Base-by-base conservation (phyloP, 202 grass and related monocot genomes). In the Alloteropsis angusta region DNA sequence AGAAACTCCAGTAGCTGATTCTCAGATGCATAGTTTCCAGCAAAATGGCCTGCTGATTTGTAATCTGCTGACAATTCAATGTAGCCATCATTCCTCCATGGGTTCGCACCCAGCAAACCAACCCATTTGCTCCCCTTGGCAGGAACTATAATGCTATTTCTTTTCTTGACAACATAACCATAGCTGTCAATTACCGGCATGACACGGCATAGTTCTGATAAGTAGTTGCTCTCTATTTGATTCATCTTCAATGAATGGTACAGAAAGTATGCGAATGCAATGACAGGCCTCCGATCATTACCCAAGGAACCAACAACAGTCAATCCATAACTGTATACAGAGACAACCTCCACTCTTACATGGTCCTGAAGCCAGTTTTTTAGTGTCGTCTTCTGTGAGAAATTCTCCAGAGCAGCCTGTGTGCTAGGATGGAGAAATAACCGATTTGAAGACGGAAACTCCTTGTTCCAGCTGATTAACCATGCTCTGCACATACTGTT, bases 51-150 rank as follows among this genome's bases (percentile, higher is more conserved):
- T 6, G 44, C 45, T 45, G 61, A 78, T 64, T 65, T 74, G 42
- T 96, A 96, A 11, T 92, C 76, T 42, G 74, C 76, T 7, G 78
- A 75, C 59, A 96, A 56, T 79, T 88, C 93, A 30, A 90, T 23
- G 22, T 90, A 92, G 2, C 68, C 68, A 7, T 79, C 75, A 1
- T 2, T 46, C 66, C 69, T 89, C 89, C 87, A 96, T 32, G 93
- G 93, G 77, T 96, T 96, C 7, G 55, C 67, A 52, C 85, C 75
- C 82, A 96, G 60, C 83, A 96, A 75, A 48, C 62, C 30, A 5
- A 79, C 80, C 93, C 93, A 96, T 66, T 92, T 90, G 72, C 93
- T 92, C 6, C 85, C 89, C 50, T 72, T 86, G 8, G 93, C 89
- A 25, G 93, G 93, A 78, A 96, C 82, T 1, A 96, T 66, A 74